Evolutionary conservation across 2,329 filamentous ascomycete genomes (phyloP), one percentile per base, ranked within the genome.

Genomic region (Chaetomium globosum): DNA sequence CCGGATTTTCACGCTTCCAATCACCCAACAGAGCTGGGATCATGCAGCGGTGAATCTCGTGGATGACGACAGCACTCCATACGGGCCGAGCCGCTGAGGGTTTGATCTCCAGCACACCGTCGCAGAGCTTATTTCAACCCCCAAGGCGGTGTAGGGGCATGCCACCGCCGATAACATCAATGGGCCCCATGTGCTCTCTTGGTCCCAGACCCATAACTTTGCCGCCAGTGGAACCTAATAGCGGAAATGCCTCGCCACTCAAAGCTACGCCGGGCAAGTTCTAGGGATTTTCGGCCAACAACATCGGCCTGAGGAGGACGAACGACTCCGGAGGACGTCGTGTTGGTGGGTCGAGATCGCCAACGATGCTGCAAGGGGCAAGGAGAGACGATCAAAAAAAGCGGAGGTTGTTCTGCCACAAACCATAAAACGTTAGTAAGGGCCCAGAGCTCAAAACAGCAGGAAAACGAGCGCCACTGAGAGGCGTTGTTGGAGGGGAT

Each of bases 31-130:
- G 26, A 16, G 16, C 39, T 43, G 16, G 39, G 39, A 6, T n/a
- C 39, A 43, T 43, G 39, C 39, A 16, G 49, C 21, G 23, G 23
- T 16, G 49, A 28, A 52, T 26, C 49, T 52, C 23, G 23, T 12
- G 23, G 49, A 16, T 52, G 21, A 52, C 49, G 49, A 52, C 49
- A 52, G 21, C 49, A 28, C 49, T 13, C 49, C 49, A 52, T 23
- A 52, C 49, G 49, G 49, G 13, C 23, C 49, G 49, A 10, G 9
- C 49, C 49, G 49, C 49, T 16, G 39, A 43, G 16, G 39, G 5
- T 52, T 26, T 16, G 26, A 52, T 28, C 49, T 28, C 49, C 49
- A 52, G 21, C 13, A 6, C 1, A 13, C 6, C 3, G 43, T 51
- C 21, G 10, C 48, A 9, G 48, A 52, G 49, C 49, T 52, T 52